Conservation (phyloP, 2,329 filamentous ascomycete species). For the Colletotrichum tanaceti region DNA sequence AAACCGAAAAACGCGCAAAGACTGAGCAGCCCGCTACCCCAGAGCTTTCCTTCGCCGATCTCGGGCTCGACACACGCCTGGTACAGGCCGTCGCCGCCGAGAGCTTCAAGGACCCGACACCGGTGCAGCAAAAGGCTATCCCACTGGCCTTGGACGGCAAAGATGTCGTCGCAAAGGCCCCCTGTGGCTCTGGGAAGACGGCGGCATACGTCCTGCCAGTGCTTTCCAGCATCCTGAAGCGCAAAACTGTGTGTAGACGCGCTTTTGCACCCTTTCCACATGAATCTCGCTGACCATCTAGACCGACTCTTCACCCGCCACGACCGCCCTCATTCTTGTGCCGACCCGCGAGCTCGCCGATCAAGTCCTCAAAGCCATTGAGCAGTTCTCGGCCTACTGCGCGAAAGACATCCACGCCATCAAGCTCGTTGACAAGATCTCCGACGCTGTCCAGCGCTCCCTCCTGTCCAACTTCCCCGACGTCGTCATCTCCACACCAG, state of each 20-base stretch:
- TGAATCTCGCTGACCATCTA: slow-evolving; percentile 45
- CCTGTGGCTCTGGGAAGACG: slow-evolving; percentile 97
- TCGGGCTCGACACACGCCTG: slow-evolving; percentile 86
- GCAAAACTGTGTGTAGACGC: slow-evolving; percentile 68
- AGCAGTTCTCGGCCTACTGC: slow-evolving; percentile 83
- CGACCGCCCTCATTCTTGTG: slow-evolving; percentile 87
- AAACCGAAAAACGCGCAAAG: slow-evolving; percentile 46
- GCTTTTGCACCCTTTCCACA: not conserved
- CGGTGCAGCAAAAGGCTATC: slow-evolving; percentile 87
- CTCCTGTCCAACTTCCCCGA: slow-evolving; percentile 88
- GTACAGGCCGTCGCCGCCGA: slow-evolving; percentile 87
- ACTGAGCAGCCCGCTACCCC: slow-evolving; percentile 45
- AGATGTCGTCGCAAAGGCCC: slow-evolving; percentile 91
- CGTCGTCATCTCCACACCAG: slow-evolving; percentile 89
- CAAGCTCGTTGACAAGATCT: slow-evolving; percentile 91
- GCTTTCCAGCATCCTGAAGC: slow-evolving; percentile 84
- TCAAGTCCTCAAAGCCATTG: slow-evolving; percentile 84
- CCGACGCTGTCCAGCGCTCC: slow-evolving; percentile 87
- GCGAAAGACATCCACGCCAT: slow-evolving; percentile 83
- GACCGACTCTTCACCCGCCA: slow-evolving; percentile 64
- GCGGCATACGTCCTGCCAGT: slow-evolving; percentile 94
- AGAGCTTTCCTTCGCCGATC: slow-evolving; percentile 74
- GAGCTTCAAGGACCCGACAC: slow-evolving; percentile 87
- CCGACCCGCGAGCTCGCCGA: slow-evolving; percentile 94
- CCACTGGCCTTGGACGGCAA: slow-evolving; percentile 87